phyloP scores from a whole-genome alignment of 352 stramenopile species.

The Halophytophthora polymorphica region DNA sequence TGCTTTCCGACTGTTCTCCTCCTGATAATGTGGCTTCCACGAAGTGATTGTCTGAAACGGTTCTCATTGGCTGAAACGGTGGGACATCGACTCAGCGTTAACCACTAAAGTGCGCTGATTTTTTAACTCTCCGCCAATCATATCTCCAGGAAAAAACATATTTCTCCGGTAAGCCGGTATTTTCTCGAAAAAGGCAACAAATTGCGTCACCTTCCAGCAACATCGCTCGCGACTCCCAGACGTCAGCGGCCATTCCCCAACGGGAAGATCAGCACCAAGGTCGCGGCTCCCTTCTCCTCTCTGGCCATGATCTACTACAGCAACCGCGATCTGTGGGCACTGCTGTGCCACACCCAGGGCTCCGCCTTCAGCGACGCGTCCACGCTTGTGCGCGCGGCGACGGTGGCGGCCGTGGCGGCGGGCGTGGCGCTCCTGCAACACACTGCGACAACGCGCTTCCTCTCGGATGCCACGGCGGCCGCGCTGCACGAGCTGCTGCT shows the following conservation, averaged over 20 bases:
- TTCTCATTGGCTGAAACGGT: neutral
- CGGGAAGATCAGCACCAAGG: neutral
- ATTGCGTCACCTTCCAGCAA: slow-evolving; percentile 12
- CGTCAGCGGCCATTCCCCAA: too few species aligned
- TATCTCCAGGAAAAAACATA: too few species aligned
- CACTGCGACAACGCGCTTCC: slow-evolving; percentile 11
- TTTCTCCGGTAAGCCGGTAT: neutral
- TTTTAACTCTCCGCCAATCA: slow-evolving; percentile 1
- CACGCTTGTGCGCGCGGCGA: slow-evolving; percentile 21
- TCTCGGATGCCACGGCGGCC: slow-evolving; percentile 14
- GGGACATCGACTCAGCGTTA: neutral
- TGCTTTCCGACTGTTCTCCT: slow-evolving; percentile 4
- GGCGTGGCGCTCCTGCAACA: slow-evolving; percentile 23
- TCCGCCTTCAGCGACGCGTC: slow-evolving; percentile 28
- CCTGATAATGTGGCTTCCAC: neutral
- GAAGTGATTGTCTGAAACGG: neutral
- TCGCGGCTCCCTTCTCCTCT: neutral
- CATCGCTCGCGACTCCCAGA: slow-evolving; percentile 11
- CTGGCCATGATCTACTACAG: slow-evolving; percentile 49
- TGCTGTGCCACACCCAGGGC: slow-evolving; percentile 31
- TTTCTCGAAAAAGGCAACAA: slow-evolving; percentile 5
- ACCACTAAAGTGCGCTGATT: neutral
- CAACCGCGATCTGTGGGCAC: slow-evolving; percentile 32
- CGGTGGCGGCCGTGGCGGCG: slow-evolving; percentile 21
- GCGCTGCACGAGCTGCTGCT: slow-evolving; percentile 35